Percentiles rank a stretch among this genome's conserved stretches.
Conservation (phyloP, 1,139 yeast species). For the Kurtzmaniella quercitrusa region DNA sequence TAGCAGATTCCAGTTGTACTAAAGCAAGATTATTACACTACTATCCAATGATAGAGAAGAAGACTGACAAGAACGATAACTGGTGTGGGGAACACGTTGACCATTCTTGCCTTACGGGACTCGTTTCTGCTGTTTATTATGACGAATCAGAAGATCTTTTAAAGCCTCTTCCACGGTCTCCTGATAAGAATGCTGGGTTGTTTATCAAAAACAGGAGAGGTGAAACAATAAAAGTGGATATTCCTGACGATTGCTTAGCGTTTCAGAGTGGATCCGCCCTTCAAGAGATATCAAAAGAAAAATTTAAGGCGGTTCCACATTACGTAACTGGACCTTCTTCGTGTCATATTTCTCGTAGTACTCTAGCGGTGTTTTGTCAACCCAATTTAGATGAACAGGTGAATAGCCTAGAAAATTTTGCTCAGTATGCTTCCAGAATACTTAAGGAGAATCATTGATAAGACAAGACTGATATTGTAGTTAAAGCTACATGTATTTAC, state of each 20-base stretch:
- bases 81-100: constrained; percentile 71
- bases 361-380: constrained; percentile 63
- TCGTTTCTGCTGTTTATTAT: constrained; percentile 54
- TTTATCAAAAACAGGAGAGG: constrained; percentile 49
- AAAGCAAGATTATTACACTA: constrained; percentile 60
- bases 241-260: constrained; percentile 54
- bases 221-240: constrained; percentile 44
- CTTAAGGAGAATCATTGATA: constrained; percentile 28
- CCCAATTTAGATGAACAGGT: constrained; percentile 53
- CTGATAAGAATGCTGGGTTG: constrained; percentile 50
- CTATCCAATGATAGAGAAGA: constrained; percentile 24
- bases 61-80: constrained; percentile 19
- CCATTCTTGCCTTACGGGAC: constrained; percentile 60
- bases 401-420: constrained; percentile 43
- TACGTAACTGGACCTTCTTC: constrained; percentile 43
- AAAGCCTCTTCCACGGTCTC: constrained; percentile 21
- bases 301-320: constrained; percentile 60
- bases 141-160: constrained; percentile 28
- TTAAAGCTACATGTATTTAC: too few relatives aligned
- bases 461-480: too few relatives aligned
- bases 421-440: constrained; percentile 41
- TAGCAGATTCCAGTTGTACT: constrained; percentile 48
- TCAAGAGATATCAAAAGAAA: constrained; percentile 46
- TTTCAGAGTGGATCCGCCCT: constrained; percentile 66
- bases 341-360: constrained; percentile 45